These are phyloP conservation scores for Diplodia intermedia DNA, from an alignment of 2,329 filamentous ascomycete species.

Conservation along the genomic window DNA sequence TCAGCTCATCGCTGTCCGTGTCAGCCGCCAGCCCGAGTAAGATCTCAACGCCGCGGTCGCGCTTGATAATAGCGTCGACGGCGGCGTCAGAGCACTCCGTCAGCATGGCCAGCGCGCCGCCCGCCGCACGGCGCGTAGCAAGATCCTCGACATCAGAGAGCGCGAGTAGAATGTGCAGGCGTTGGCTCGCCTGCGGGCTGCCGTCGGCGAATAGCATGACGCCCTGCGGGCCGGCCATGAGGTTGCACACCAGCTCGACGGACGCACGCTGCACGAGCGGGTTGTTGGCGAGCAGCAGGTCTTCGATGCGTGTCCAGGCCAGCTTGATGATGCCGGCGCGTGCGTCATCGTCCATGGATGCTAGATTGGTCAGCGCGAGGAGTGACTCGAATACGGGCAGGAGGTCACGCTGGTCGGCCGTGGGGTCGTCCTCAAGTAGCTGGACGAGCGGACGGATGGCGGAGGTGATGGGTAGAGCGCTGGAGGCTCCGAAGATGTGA, in stretches of 20 bases:
- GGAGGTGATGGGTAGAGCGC: conserved; percentile 72
- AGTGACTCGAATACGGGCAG: conserved; percentile 89
- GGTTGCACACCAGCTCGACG: conserved; percentile 89
- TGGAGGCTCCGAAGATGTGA: conserved; percentile 82
- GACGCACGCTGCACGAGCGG: conserved; percentile 78
- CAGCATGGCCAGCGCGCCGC: conserved; percentile 85
- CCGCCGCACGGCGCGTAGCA: conserved; percentile 80
- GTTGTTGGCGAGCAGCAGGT: conserved; percentile 80
- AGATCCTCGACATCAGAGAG: conserved; percentile 85
- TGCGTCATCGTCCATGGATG: conserved; percentile 71
- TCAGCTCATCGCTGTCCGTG: conserved; percentile 69
- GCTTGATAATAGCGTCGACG: conserved; percentile 72
- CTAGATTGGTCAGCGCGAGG: conserved; percentile 92
- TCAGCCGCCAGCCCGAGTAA: conserved; percentile 82
- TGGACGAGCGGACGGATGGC: conserved; percentile 83
- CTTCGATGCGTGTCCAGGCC: conserved; percentile 78
- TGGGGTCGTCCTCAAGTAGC: conserved; percentile 72
- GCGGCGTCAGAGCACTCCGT: conserved; percentile 75
- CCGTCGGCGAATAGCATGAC: conserved; percentile 73
- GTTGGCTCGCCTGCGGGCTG: conserved; percentile 70
- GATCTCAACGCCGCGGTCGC: conserved; percentile 75
- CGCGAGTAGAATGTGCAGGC: conserved; percentile 84
- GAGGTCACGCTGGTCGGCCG: conserved; percentile 69
- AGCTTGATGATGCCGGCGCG: conserved; percentile 73
- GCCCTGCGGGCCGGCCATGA: conserved; percentile 73